These are phyloP conservation scores for Dipodascus geniculatus DNA, from an alignment of 805 yeast genomes.

Conservation along the genomic window DNA sequence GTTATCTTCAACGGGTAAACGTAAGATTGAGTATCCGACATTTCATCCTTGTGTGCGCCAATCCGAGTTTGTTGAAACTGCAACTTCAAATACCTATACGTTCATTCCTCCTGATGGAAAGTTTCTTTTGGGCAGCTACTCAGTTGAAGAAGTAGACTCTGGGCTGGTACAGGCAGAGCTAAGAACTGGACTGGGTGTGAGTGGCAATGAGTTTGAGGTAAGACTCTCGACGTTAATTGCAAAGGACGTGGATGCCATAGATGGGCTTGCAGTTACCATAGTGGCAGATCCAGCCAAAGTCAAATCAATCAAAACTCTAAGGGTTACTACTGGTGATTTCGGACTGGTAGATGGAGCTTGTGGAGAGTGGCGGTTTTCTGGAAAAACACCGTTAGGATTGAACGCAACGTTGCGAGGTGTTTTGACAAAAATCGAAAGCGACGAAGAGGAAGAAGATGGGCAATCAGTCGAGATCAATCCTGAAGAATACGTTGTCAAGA, in stretches of 20 bases:
- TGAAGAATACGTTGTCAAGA: background rate
- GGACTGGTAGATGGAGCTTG: slow-evolving; percentile 38
- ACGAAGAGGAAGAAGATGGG: slow-evolving; percentile 16
- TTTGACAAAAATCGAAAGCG: slow-evolving; percentile 19
- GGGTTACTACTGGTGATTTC: slow-evolving; percentile 73
- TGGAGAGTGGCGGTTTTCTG: slow-evolving; percentile 62
- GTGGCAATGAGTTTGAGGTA: slow-evolving; percentile 52
- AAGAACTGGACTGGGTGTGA: slow-evolving; percentile 39
- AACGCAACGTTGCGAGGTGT: slow-evolving; percentile 58
- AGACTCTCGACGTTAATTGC: slow-evolving; percentile 36
- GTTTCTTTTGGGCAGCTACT: slow-evolving; percentile 50
- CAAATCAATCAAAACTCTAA: slow-evolving; percentile 35
- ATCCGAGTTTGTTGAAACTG: slow-evolving; percentile 34
- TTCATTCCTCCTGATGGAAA: slow-evolving; percentile 88
- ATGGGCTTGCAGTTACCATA: slow-evolving; percentile 35
- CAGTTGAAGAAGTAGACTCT: slow-evolving; percentile 35
- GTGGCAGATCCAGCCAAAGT: slow-evolving; percentile 22
- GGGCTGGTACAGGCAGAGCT: slow-evolving; percentile 49
- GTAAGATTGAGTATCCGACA: slow-evolving; percentile 43
- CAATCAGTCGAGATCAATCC: background rate
- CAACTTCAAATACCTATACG: slow-evolving; percentile 35
- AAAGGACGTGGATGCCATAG: slow-evolving; percentile 35
- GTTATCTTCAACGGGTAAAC: slow-evolving; percentile 31
- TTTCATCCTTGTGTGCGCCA: slow-evolving; percentile 62
- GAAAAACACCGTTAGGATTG: slow-evolving; percentile 47